Evolutionary conservation across 1,139 yeast species (phyloP).

Genomic region (Nakaseomyces glabratus): DNA sequence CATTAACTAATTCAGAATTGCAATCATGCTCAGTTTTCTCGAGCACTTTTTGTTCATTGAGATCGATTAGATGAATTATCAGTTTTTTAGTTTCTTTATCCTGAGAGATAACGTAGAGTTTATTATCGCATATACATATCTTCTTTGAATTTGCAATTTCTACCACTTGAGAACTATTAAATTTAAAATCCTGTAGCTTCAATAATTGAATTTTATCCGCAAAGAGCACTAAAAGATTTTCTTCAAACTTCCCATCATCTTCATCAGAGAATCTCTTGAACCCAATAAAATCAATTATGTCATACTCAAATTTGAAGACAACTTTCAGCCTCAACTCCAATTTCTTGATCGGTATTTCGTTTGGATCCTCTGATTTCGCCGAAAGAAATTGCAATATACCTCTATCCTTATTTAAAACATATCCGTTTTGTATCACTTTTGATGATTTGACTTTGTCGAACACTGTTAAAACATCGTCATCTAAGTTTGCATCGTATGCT

Average conservation of each 20-base stretch:
- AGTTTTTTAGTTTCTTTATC: conserved; percentile 9
- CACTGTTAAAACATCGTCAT: conserved; percentile 36
- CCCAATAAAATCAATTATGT: conserved; percentile 33
- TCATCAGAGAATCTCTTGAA: conserved; percentile 23
- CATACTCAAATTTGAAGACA: conserved; percentile 38
- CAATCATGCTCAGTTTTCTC: background rate
- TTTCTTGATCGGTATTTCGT: conserved; percentile 31
- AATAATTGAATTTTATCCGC: conserved; percentile 37
- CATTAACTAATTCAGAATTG: background rate
- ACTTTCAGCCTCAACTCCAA: conserved; percentile 36
- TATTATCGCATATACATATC: conserved; percentile 28
- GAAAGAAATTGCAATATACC: conserved; percentile 28
- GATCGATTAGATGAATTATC: conserved; percentile 15
- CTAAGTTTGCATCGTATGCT: conserved; percentile 23
- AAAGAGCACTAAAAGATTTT: conserved; percentile 32
- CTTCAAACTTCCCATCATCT: conserved; percentile 19
- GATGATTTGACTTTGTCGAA: conserved; percentile 33
- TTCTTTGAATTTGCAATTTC: conserved; percentile 22
- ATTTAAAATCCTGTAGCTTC: conserved; percentile 30
- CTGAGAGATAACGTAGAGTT: conserved; percentile 22
- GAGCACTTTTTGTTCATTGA: conserved; percentile 4
- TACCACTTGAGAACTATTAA: conserved; percentile 22
- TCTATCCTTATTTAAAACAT: conserved; percentile 31
- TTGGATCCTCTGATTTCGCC: conserved; percentile 15
- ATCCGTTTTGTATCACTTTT: conserved; percentile 41